phyloP scores from a whole-genome alignment of 768 basidiomycete genomes.

The Calvatia gigantea region DNA sequence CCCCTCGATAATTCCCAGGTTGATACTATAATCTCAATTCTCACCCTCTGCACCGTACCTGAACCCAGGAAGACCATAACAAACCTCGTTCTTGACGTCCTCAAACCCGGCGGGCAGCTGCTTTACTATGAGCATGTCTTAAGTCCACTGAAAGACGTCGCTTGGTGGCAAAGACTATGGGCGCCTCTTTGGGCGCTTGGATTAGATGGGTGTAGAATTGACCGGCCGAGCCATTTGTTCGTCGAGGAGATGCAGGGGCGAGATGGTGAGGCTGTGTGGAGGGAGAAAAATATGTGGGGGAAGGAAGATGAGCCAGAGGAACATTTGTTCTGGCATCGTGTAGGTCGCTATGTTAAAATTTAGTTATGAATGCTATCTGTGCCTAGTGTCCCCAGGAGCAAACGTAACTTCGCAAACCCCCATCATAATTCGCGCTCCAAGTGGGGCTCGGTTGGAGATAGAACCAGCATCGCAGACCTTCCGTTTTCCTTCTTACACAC shows the following conservation, averaged over 20 bases:
- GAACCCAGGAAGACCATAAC: constrained; percentile 45
- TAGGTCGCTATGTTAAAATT: constrained; percentile 61
- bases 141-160: constrained; percentile 47
- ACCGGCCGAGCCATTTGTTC: constrained; percentile 52
- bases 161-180: constrained; percentile 75
- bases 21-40: constrained; percentile 62
- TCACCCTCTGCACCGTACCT: constrained; percentile 67
- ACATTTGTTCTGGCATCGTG: constrained; percentile 55
- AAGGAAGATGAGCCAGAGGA: constrained; percentile 54
- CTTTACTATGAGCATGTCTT: constrained; percentile 72
- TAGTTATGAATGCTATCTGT: too few species aligned
- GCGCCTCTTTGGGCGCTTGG: constrained; percentile 59
- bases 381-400: too few species aligned
- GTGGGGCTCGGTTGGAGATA: too few species aligned
- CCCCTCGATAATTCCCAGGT: constrained; percentile 29
- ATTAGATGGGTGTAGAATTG: constrained; percentile 65
- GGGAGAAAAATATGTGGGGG: constrained; percentile 39
- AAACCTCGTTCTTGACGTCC: constrained; percentile 43
- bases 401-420: too few species aligned
- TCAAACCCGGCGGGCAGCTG: constrained; percentile 62
- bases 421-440: too few species aligned
- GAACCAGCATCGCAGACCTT: too few species aligned
- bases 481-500: too few species aligned
- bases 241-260: constrained; percentile 31
- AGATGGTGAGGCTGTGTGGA: constrained; percentile 42